Evolutionary conservation across 805 yeast genomes (phyloP).

Genomic region (Metschnikowia vanudenii): DNA sequence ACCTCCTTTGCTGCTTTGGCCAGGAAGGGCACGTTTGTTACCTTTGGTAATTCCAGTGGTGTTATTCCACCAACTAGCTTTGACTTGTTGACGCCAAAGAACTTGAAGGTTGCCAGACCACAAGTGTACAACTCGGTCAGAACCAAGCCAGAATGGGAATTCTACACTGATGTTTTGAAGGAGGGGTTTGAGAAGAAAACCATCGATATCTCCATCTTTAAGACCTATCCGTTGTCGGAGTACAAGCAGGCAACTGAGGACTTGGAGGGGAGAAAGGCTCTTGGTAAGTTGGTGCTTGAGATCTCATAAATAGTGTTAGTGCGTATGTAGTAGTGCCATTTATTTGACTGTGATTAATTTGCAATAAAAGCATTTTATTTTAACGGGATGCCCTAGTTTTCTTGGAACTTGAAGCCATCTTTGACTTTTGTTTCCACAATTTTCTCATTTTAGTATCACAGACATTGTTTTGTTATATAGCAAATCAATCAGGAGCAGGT

Average conservation of each 20-base stretch:
- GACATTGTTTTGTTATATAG: too few relatives aligned
- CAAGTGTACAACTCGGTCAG: constrained; percentile 48
- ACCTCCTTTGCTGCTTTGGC: constrained; percentile 58
- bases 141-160: constrained; percentile 55
- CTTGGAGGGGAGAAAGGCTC: constrained; percentile 58
- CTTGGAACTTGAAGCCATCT: too few relatives aligned
- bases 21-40: constrained; percentile 70
- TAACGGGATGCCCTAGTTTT: too few relatives aligned
- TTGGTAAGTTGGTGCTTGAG: constrained; percentile 69
- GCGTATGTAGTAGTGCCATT: too few relatives aligned
- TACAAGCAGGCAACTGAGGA: constrained; percentile 49
- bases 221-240: constrained; percentile 58
- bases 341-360: too few relatives aligned
- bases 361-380: too few relatives aligned
- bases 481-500: too few relatives aligned
- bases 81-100: constrained; percentile 54
- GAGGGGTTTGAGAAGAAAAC: constrained; percentile 26
- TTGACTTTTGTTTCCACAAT: too few relatives aligned
- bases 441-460: too few relatives aligned
- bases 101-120: constrained; percentile 68
- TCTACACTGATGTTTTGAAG: constrained; percentile 43
- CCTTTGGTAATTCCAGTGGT: constrained; percentile 88
- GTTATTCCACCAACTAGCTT: constrained; percentile 65
- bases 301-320: constrained; percentile 39
- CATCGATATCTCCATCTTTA: constrained; percentile 41